Conservation (phyloP, 2,329 filamentous ascomycete genomes). For the Aspergillus uvarum region DNA sequence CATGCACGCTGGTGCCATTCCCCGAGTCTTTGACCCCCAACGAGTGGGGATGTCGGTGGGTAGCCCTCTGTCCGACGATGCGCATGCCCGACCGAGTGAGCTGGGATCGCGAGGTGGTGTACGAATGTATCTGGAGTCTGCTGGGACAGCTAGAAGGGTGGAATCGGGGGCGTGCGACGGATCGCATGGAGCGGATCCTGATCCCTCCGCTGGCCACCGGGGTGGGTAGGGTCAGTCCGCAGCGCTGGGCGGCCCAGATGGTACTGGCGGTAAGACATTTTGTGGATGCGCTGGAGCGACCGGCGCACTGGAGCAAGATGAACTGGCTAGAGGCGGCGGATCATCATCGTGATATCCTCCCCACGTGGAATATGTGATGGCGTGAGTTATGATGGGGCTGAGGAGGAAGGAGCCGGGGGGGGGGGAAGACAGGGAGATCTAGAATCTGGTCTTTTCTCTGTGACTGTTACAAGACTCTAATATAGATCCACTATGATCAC, state of each 20-base stretch:
- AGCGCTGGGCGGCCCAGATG: constrained; percentile 53
- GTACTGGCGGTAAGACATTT: constrained; percentile 55
- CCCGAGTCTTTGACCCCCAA: constrained; percentile 44
- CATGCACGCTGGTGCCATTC: constrained; percentile 51
- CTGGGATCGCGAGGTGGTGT: constrained; percentile 56
- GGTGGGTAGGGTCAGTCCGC: constrained; percentile 45
- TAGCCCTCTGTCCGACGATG: constrained; percentile 58
- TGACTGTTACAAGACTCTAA: neutral
- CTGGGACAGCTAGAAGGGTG: constrained; percentile 51
- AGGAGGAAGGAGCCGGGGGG: too few relatives aligned
- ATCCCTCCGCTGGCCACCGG: constrained; percentile 57
- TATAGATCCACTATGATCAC: neutral
- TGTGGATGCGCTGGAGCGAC: constrained; percentile 47
- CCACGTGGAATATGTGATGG: neutral
- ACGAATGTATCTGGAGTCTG: constrained; percentile 56
- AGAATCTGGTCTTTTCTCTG: neutral
- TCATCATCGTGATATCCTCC: constrained; percentile 6
- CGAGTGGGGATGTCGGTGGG: constrained; percentile 43
- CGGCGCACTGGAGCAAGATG: constrained; percentile 45
- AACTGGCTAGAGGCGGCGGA: constrained; percentile 35
- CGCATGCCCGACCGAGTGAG: constrained; percentile 43
- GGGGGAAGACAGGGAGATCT: neutral
- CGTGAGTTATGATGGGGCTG: neutral
- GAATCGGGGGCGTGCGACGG: constrained; percentile 36
- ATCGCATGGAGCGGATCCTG: constrained; percentile 45